Conservation (phyloP, 208 protist genomes). For the Trypanosoma boissoni region DNA sequence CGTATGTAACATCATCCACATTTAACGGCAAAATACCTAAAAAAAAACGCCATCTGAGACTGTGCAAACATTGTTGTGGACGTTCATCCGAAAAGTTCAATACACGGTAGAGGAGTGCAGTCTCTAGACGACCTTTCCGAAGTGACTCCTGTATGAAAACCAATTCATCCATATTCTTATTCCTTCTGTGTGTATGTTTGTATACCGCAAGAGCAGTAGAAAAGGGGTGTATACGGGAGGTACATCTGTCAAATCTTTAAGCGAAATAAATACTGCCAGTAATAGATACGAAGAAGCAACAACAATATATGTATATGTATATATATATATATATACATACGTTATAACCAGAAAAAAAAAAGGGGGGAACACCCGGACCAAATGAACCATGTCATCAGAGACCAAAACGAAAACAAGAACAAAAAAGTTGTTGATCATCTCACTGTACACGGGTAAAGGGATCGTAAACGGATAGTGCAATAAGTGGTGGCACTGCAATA, state of each 20-base stretch:
- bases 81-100: conserved; percentile 22
- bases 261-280: not conserved
- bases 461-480: conserved; percentile 11
- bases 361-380: not conserved
- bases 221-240: not conserved
- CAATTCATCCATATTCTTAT: conserved; percentile 25
- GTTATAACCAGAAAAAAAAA: not conserved
- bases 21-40: conserved; percentile 22
- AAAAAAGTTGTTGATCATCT: not conserved
- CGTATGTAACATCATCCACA: conserved; percentile 6
- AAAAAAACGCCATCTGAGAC: conserved; percentile 25
- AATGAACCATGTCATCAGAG: not conserved
- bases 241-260: not conserved
- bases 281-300: conserved; percentile 2
- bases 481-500: conserved; percentile 8
- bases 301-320: not conserved
- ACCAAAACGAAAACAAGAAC: not conserved
- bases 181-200: not conserved
- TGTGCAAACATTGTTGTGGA: conserved; percentile 15
- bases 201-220: not conserved
- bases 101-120: conserved; percentile 13
- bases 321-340: not conserved
- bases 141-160: conserved; percentile 8
- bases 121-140: not conserved
- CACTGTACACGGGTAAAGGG: not conserved